Percentiles rank a stretch among this genome's conserved stretches.
phyloP scores from a whole-genome alignment of 2,329 filamentous ascomycete genomes.

The Aspergillus chevalieri region DNA sequence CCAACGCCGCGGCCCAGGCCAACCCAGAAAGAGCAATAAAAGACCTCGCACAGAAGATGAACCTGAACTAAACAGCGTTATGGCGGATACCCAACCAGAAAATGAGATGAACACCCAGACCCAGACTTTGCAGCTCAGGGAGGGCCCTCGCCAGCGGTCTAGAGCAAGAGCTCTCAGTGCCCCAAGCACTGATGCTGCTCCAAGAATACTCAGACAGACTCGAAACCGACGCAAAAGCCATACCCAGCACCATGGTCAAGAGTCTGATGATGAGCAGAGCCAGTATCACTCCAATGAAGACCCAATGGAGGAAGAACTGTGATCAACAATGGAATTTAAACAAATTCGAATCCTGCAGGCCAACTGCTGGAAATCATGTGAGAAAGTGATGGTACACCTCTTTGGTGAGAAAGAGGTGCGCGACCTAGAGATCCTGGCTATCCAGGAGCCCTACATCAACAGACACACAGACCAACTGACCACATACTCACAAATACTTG shows the following conservation, averaged over 20 bases:
- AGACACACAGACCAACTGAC: conserved; percentile 1
- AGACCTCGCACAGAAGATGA: not conserved
- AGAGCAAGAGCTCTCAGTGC: not conserved
- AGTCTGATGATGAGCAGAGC: not conserved
- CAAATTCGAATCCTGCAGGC: conserved; percentile 1
- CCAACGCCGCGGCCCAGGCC: not conserved
- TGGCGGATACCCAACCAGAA: not conserved
- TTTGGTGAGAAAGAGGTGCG: conserved; percentile 4
- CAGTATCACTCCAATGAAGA: not conserved
- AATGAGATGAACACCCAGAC: not conserved
- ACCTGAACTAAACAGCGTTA: not conserved
- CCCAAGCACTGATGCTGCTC: not conserved
- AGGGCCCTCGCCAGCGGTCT: not conserved
- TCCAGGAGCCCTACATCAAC: conserved; percentile 4
- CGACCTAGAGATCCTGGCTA: conserved; percentile 4
- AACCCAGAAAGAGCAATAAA: not conserved
- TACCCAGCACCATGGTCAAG: not conserved
- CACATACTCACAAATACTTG: conserved; percentile 3
- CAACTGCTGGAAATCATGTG: conserved; percentile 1
- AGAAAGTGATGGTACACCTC: conserved; percentile 5
- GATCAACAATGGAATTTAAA: not conserved
- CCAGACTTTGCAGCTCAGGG: not conserved
- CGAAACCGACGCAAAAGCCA: not conserved
- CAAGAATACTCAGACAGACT: not conserved
- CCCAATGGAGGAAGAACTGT: not conserved